These are phyloP conservation scores for Penicillium sp. DNA, from an alignment of 2,329 filamentous ascomycete genomes.

Conservation along the genomic window DNA sequence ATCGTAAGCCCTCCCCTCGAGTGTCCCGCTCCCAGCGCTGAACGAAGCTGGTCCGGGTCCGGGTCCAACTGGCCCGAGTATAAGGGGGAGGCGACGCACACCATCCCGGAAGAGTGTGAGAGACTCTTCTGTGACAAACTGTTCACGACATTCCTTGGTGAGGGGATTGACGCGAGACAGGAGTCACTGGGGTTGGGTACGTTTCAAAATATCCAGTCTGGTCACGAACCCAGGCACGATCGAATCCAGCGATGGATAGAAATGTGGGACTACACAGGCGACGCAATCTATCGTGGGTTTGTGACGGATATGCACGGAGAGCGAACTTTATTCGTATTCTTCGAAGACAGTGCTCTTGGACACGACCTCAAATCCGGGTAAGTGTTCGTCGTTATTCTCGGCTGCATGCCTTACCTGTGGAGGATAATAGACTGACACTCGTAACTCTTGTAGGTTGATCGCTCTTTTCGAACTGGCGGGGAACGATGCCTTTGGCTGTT, in stretches of 20 bases:
- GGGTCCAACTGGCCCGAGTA: conserved; percentile 37
- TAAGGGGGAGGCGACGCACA: conserved; percentile 86
- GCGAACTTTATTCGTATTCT: conserved; percentile 81
- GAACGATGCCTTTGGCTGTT: conserved; percentile 65
- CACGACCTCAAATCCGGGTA: conserved; percentile 84
- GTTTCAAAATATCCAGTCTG: conserved; percentile 39
- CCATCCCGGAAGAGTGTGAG: conserved; percentile 99
- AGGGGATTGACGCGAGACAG: conserved; percentile 71
- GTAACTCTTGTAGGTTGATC: conserved; percentile 59
- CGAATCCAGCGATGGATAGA: conserved; percentile 37
- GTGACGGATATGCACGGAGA: conserved; percentile 65
- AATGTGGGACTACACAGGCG: conserved; percentile 70
- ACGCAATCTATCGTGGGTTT: conserved; percentile 81
- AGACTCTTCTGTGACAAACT: conserved; percentile 99
- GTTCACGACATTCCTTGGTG: conserved; percentile 91
- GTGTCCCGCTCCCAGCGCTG: conserved; percentile 61
- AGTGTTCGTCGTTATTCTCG: conserved; percentile 29
- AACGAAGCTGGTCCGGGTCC: conserved; percentile 46
- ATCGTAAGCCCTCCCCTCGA: conserved; percentile 85
- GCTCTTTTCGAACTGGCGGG: conserved; percentile 84
- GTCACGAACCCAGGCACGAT: conserved; percentile 22
- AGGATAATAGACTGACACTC: not conserved
- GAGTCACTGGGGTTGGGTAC: conserved; percentile 85
- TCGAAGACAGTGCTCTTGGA: conserved; percentile 67
- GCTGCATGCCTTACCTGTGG: not conserved